Evolutionary conservation across 352 stramenopile genomes (phyloP).

Genomic region (Phytophthora litchii): DNA sequence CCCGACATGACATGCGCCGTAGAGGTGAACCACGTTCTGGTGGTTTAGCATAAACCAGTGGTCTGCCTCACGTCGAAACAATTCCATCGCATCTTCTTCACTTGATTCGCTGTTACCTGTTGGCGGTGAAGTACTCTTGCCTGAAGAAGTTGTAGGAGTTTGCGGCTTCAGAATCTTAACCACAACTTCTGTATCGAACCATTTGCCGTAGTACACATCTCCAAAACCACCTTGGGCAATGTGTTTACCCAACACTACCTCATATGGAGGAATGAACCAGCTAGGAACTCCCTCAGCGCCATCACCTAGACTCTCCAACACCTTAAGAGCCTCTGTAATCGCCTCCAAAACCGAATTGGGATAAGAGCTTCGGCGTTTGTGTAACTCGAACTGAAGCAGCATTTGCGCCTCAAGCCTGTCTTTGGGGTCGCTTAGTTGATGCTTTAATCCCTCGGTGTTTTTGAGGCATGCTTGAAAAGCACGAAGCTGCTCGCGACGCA

Average conservation of each 20-base stretch:
- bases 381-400: constrained; percentile 34
- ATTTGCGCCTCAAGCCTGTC: constrained; percentile 27
- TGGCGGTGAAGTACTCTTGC: constrained; percentile 10
- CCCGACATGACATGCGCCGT: constrained; percentile 38
- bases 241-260: constrained; percentile 24
- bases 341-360: constrained; percentile 25
- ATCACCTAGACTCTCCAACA: constrained; percentile 12
- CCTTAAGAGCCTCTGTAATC: constrained; percentile 17
- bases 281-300: constrained; percentile 21
- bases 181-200: constrained; percentile 37
- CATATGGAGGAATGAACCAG: constrained; percentile 40
- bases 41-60: constrained; percentile 43
- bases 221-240: constrained; percentile 29
- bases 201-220: constrained; percentile 34
- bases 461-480: constrained; percentile 26
- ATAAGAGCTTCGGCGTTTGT: constrained; percentile 32
- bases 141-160: background rate
- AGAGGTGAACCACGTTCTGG: constrained; percentile 40
- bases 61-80: constrained; percentile 35
- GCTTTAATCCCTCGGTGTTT: constrained; percentile 8
- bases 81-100: constrained; percentile 24
- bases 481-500: constrained; percentile 26
- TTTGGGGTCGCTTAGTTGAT: constrained; percentile 17
- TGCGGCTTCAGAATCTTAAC: constrained; percentile 33
- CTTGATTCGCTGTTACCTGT: constrained; percentile 2